Conservation (phyloP, 495 filamentous ascomycete genomes). For the Aspergillus sclerotiicarbonarius region DNA sequence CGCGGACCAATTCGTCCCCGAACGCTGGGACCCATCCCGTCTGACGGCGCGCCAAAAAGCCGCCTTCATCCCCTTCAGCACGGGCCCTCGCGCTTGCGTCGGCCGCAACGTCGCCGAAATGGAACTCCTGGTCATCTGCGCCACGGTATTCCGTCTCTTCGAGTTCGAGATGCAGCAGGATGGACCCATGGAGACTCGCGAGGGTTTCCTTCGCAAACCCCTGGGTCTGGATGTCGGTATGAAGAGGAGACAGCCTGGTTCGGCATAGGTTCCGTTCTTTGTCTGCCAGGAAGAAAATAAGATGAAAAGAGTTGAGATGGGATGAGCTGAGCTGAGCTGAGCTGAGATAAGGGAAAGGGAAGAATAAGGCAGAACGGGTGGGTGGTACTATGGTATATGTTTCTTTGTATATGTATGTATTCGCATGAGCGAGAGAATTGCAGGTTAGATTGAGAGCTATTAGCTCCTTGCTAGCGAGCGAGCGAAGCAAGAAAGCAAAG, state of each 20-base stretch:
- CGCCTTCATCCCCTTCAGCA: slow-evolving; percentile 83
- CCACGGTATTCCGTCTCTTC: slow-evolving; percentile 72
- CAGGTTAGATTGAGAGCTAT: too few relatives aligned
- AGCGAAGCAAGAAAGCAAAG: background rate
- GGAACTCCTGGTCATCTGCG: slow-evolving; percentile 81
- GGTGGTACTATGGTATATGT: too few relatives aligned
- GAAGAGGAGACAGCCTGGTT: slow-evolving; percentile 25
- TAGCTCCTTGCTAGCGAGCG: background rate
- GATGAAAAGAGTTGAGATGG: background rate
- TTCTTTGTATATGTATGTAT: too few relatives aligned
- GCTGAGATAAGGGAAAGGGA: background rate
- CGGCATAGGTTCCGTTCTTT: background rate
- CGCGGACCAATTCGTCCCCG: slow-evolving; percentile 78
- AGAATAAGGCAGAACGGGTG: background rate
- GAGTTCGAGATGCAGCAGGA: slow-evolving; percentile 70
- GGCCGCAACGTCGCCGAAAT: slow-evolving; percentile 90
- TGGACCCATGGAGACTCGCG: slow-evolving; percentile 69
- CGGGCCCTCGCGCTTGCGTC: slow-evolving; percentile 79
- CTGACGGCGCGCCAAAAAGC: slow-evolving; percentile 66
- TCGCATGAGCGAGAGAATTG: too few relatives aligned
- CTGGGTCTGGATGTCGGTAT: slow-evolving; percentile 71
- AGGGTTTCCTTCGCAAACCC: slow-evolving; percentile 91
- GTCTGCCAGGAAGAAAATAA: background rate
- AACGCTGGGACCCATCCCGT: slow-evolving; percentile 62
- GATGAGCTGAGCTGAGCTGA: background rate